phyloP scores from a whole-genome alignment of 2,329 filamentous ascomycete species.

The Curvularia lunata region DNA sequence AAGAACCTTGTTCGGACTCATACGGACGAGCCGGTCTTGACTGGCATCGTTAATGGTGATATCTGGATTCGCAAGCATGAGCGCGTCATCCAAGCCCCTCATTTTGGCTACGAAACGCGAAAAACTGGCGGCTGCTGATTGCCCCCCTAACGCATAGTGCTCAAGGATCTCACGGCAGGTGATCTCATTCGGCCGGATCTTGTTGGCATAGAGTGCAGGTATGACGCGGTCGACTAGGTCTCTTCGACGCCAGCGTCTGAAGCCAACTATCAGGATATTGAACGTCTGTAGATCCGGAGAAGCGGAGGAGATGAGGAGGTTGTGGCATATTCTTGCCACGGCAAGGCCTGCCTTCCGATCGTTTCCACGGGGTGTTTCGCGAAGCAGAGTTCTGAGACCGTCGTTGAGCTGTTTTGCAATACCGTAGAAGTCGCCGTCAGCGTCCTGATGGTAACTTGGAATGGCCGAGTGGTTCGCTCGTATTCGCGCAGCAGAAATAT shows the following conservation, averaged over 20 bases:
- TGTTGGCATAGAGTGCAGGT: conserved; percentile 41
- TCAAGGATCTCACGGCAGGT: conserved; percentile 51
- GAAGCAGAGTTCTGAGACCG: conserved; percentile 34
- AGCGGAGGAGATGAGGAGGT: conserved; percentile 66
- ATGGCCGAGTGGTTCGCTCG: conserved; percentile 20
- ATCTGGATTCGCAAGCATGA: conserved; percentile 51
- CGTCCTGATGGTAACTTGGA: conserved; percentile 49
- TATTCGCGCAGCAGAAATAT: conserved; percentile 17
- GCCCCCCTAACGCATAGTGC: conserved; percentile 45
- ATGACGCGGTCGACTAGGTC: conserved; percentile 41
- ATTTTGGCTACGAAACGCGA: conserved; percentile 50
- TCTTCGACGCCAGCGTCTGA: conserved; percentile 50
- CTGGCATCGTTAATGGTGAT: conserved; percentile 46
- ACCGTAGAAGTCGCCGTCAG: conserved; percentile 44
- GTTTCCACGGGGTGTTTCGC: conserved; percentile 20
- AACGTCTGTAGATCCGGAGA: conserved; percentile 72
- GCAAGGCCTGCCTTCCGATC: conserved; percentile 23
- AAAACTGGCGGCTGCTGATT: conserved; percentile 41
- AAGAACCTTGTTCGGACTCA: conserved; percentile 41
- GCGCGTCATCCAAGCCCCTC: conserved; percentile 48
- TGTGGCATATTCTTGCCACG: conserved; percentile 60
- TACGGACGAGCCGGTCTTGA: conserved; percentile 34
- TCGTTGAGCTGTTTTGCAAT: conserved; percentile 41
- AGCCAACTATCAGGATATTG: conserved; percentile 73
- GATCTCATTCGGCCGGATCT: conserved; percentile 56